Evolutionary conservation across 2,329 filamentous ascomycete species (phyloP).

Genomic region (Hypoxylon sp.): DNA sequence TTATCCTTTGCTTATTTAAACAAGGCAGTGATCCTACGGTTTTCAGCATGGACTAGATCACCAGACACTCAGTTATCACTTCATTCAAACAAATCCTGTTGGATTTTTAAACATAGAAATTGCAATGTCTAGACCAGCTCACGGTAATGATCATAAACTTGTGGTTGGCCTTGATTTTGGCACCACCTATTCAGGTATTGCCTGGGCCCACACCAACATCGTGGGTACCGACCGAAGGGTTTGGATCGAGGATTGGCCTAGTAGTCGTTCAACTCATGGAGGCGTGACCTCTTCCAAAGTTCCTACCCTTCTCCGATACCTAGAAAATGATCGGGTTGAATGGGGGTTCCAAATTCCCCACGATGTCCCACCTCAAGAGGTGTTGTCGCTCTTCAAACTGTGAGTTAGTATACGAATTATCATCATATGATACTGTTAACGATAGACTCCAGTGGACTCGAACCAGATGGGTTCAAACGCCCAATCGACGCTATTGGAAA

Average conservation of each 20-base stretch:
- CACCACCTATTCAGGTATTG: slow-evolving; percentile 67
- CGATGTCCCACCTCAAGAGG: slow-evolving; percentile 53
- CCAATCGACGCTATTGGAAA: slow-evolving; percentile 13
- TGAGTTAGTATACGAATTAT: slow-evolving; percentile 47
- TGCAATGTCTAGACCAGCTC: not conserved
- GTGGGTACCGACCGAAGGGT: slow-evolving; percentile 53
- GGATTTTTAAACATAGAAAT: slow-evolving; percentile 5
- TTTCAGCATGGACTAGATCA: not conserved
- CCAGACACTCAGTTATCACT: no score
- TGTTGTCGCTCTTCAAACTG: slow-evolving; percentile 64
- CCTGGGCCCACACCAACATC: slow-evolving; percentile 60
- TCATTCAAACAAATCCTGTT: not conserved
- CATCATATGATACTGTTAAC: not conserved
- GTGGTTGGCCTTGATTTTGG: slow-evolving; percentile 68
- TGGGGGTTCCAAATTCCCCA: slow-evolving; percentile 64
- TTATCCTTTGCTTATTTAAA: not conserved
- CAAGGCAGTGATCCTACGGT: not conserved
- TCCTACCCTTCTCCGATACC: slow-evolving; percentile 61
- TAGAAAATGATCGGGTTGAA: slow-evolving; percentile 54
- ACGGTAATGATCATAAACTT: slow-evolving; percentile 51
- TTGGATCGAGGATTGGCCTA: slow-evolving; percentile 60
- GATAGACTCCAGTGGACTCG: slow-evolving; percentile 21
- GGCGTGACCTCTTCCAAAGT: slow-evolving; percentile 60
- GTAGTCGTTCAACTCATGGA: slow-evolving; percentile 52
- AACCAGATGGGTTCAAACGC: slow-evolving; percentile 14